These are phyloP conservation scores for Leccinum obscurum DNA, from an alignment of 768 basidiomycete genomes.

Conservation along the genomic window DNA sequence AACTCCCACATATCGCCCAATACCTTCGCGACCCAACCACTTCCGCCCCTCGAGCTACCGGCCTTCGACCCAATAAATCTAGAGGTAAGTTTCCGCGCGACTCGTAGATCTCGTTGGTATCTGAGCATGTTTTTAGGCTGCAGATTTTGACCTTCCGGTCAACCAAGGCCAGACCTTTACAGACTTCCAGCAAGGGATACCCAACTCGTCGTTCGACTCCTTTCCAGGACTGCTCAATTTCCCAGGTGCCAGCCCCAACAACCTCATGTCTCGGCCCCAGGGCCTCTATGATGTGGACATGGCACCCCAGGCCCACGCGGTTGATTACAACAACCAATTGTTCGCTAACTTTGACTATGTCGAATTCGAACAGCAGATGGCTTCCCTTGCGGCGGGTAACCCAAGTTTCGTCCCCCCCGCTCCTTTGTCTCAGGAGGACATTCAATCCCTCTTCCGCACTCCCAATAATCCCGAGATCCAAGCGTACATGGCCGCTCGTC, in stretches of 20 bases:
- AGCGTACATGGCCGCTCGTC: constrained; percentile 13
- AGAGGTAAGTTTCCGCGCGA: constrained; percentile 10
- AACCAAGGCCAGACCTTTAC: constrained; percentile 8
- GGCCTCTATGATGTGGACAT: constrained; percentile 39
- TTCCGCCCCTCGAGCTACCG: constrained; percentile 2
- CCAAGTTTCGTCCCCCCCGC: constrained; percentile 1
- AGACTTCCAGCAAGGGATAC: background rate
- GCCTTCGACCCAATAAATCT: constrained; percentile 4
- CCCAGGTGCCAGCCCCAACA: constrained; percentile 32
- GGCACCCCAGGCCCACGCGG: constrained; percentile 6
- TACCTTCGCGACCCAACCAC: constrained; percentile 9
- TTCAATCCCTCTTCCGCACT: constrained; percentile 23
- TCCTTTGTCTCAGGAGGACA: constrained; percentile 18
- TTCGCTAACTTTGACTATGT: constrained; percentile 27
- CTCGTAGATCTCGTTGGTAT: background rate
- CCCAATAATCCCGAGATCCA: constrained; percentile 15
- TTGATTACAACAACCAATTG: constrained; percentile 15
- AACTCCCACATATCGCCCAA: constrained; percentile 16
- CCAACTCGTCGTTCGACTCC: constrained; percentile 19
- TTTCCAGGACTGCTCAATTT: constrained; percentile 36
- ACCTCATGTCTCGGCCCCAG: constrained; percentile 34
- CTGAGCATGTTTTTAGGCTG: constrained; percentile 5
- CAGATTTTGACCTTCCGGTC: constrained; percentile 18
- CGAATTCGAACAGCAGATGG: constrained; percentile 11
- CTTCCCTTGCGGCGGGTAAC: constrained; percentile 2